Conservation (phyloP, 1,284 basidiomycete genomes). For the Moesziomyces globuligerus region DNA sequence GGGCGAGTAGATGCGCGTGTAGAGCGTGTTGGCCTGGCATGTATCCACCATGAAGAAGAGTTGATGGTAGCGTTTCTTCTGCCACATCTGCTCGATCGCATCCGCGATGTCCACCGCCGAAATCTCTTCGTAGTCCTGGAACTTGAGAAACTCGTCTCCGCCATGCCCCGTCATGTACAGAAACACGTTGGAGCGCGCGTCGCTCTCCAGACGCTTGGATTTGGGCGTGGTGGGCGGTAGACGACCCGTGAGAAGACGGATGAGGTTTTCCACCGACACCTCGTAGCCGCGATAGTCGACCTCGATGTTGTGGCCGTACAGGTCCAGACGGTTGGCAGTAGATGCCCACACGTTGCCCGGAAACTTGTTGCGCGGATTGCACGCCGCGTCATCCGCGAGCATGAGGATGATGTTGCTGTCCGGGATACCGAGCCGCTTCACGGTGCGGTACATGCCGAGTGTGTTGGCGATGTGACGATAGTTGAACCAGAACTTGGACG, state of each 20-base stretch:
- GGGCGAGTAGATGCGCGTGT: constrained; percentile 91
- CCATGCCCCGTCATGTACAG: constrained; percentile 99
- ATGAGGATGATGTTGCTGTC: constrained; percentile 98
- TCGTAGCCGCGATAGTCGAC: constrained; percentile 98
- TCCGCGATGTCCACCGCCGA: constrained; percentile 91
- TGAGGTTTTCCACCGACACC: constrained; percentile 95
- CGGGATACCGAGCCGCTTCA: constrained; percentile 96
- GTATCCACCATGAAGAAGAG: constrained; percentile 99
- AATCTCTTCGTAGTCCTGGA: constrained; percentile 98
- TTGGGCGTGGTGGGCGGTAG: constrained; percentile 75
- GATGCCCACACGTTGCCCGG: constrained; percentile 91
- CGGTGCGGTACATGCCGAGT: constrained; percentile 97
- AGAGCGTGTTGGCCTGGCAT: constrained; percentile 97
- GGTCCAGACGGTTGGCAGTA: constrained; percentile 79
- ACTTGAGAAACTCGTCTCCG: constrained; percentile 97
- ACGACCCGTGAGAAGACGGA: constrained; percentile 79
- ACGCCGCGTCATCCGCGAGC: constrained; percentile 96
- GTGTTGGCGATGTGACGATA: constrained; percentile 99
- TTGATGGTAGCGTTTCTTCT: constrained; percentile 92
- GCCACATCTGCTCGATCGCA: constrained; percentile 97
- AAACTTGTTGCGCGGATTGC: constrained; percentile 90
- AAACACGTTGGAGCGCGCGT: constrained; percentile 93
- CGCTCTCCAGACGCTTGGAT: constrained; percentile 88
- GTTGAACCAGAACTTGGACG: constrained; percentile 98
- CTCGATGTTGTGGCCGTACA: constrained; percentile 96